Evolutionary conservation across 352 stramenopile species (phyloP).

Genomic region (Phytophthora rubi): DNA sequence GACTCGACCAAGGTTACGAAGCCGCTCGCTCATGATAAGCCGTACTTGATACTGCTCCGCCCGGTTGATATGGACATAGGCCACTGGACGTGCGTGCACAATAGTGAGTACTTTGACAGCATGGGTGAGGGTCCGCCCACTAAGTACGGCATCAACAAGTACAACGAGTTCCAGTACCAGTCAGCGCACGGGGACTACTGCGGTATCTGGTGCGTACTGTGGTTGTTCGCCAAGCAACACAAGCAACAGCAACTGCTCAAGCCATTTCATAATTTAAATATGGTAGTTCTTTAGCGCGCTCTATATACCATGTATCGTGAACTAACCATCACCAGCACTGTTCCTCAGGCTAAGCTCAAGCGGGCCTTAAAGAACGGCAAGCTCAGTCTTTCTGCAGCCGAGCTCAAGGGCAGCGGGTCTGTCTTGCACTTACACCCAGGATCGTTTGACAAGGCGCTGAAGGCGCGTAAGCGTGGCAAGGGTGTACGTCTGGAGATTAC

Average conservation of each 20-base stretch:
- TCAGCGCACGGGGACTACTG: background rate
- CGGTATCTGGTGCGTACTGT: background rate
- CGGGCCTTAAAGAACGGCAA: background rate
- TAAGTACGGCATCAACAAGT: slow-evolving; percentile 1
- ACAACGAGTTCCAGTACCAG: slow-evolving; percentile 2
- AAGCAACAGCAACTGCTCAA: background rate
- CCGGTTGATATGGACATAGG: background rate
- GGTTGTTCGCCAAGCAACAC: background rate
- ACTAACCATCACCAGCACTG: background rate
- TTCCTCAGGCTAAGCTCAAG: background rate
- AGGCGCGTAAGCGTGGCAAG: background rate
- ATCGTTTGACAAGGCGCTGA: background rate
- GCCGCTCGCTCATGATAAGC: background rate
- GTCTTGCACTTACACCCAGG: background rate
- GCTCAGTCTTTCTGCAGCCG: background rate
- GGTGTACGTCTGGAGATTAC: background rate
- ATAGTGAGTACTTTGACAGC: background rate
- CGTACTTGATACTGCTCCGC: slow-evolving; percentile 11
- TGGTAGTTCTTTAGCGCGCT: background rate
- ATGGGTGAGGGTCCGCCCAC: background rate
- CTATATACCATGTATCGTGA: background rate
- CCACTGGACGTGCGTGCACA: slow-evolving; percentile 1
- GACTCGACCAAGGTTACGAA: background rate
- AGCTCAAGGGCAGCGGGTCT: background rate
- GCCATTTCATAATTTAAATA: slow-evolving; percentile 4